phyloP scores from a whole-genome alignment of 179 eudicot species.

The Heliamphora pulchella region DNA sequence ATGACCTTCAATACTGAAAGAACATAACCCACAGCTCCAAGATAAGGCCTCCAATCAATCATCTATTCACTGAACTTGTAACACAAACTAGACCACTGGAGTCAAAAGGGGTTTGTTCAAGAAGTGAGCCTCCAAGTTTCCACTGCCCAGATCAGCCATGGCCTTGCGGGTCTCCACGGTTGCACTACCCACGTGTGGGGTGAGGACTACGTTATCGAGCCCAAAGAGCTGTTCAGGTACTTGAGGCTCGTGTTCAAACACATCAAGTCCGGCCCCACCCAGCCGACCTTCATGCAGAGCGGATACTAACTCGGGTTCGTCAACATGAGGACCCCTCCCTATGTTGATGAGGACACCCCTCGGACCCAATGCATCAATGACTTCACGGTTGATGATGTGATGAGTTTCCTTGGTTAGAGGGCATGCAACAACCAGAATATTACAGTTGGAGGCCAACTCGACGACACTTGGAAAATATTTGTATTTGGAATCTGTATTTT shows the following conservation, averaged over 20 bases:
- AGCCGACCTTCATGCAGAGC: conserved; percentile 76
- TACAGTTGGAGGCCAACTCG: conserved; percentile 64
- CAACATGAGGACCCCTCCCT: conserved; percentile 77
- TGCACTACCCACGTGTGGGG: conserved; percentile 78
- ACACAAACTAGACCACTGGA: conserved; percentile 49
- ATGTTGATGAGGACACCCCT: conserved; percentile 74
- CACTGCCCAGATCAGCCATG: conserved; percentile 75
- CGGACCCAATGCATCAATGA: conserved; percentile 69
- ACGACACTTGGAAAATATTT: conserved; percentile 41
- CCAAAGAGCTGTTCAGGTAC: conserved; percentile 65
- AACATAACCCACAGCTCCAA: neutral
- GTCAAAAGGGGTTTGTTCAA: conserved; percentile 51
- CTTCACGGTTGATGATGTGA: conserved; percentile 64
- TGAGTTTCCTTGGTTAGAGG: conserved; percentile 60
- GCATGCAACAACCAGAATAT: conserved; percentile 68
- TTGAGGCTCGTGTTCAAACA: conserved; percentile 68
- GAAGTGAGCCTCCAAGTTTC: conserved; percentile 79
- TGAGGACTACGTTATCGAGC: conserved; percentile 70
- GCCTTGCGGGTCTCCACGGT: conserved; percentile 72
- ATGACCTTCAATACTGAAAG: neutral
- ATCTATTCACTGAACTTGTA: too few species aligned
- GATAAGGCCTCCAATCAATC: neutral
- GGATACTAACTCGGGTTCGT: conserved; percentile 63
- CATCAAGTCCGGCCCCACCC: conserved; percentile 93
- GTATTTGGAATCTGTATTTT: conserved; percentile 46